A percentile compares a stretch with the other conserved stretches of the same genome.
These are phyloP conservation scores for Naganishia liquefaciens DNA, from an alignment of 1,284 basidiomycete genomes.

Conservation along the genomic window DNA sequence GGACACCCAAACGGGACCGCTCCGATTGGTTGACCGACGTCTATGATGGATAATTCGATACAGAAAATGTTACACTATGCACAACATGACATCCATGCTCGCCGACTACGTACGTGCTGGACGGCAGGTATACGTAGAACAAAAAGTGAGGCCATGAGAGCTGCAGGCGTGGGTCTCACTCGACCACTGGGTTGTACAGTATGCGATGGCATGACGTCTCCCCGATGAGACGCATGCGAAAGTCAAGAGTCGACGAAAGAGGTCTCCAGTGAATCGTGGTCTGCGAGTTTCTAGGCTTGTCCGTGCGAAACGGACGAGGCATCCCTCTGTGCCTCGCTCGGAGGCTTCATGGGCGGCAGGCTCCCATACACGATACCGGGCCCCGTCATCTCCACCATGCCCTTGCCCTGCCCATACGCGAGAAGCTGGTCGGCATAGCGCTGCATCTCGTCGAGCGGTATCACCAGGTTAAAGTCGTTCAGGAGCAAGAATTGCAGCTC, in stretches of 20 bases:
- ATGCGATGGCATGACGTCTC: not conserved
- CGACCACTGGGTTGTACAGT: no score
- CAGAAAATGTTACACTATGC: slow-evolving; percentile 1
- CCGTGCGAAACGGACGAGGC: not conserved
- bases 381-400: slow-evolving; percentile 15
- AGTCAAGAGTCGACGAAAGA: not conserved
- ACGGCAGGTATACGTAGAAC: not conserved
- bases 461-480: slow-evolving; percentile 90
- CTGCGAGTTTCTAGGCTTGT: not conserved
- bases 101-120: not conserved
- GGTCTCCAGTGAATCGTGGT: no score
- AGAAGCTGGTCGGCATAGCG: slow-evolving; percentile 86
- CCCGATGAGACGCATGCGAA: not conserved
- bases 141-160: no score
- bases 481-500: slow-evolving; percentile 95
- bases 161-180: no score
- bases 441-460: slow-evolving; percentile 89
- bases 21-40: not conserved
- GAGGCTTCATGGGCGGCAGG: slow-evolving; percentile 12
- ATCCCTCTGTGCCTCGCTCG: slow-evolving; percentile 16
- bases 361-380: slow-evolving; percentile 20
- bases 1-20: not conserved
- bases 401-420: slow-evolving; percentile 53
- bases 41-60: not conserved
- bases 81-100: not conserved